These are phyloP conservation scores for Fusarium veterinarium DNA, from an alignment of 2,329 filamentous ascomycete genomes.

Conservation along the genomic window DNA sequence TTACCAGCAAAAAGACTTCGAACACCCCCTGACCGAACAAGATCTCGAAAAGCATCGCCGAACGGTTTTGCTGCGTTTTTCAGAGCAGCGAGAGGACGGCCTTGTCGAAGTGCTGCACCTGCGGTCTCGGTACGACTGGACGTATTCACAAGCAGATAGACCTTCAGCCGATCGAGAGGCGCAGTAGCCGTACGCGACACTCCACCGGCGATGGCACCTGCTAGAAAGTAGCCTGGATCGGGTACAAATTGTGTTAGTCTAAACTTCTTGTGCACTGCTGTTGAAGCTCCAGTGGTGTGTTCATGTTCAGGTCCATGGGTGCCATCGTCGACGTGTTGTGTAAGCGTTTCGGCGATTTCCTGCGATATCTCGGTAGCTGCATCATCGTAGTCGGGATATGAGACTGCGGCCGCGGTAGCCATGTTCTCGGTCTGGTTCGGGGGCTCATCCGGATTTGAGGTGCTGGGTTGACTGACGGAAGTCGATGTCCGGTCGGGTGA, in stretches of 20 bases:
- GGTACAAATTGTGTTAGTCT: slow-evolving; percentile 77
- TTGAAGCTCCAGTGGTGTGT: slow-evolving; percentile 49
- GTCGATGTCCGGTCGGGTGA: slow-evolving; percentile 38
- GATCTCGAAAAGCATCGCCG: slow-evolving; percentile 75
- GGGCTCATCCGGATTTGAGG: slow-evolving; percentile 29
- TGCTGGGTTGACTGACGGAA: slow-evolving; percentile 14
- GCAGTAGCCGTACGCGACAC: slow-evolving; percentile 96
- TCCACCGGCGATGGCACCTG: slow-evolving; percentile 93
- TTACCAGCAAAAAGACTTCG: slow-evolving; percentile 92
- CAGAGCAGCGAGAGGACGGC: slow-evolving; percentile 72
- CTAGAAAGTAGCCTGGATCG: slow-evolving; percentile 96
- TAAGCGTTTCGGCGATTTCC: slow-evolving; percentile 37
- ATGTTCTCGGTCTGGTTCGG: slow-evolving; percentile 27
- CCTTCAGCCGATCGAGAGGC: slow-evolving; percentile 95
- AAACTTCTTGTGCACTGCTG: slow-evolving; percentile 55
- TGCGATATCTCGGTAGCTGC: slow-evolving; percentile 41
- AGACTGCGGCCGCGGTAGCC: slow-evolving; percentile 32
- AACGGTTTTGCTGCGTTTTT: slow-evolving; percentile 77
- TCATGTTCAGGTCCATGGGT: slow-evolving; percentile 45
- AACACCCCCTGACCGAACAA: slow-evolving; percentile 88
- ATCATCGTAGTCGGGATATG: slow-evolving; percentile 38
- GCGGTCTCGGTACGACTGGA: slow-evolving; percentile 62
- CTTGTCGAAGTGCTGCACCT: slow-evolving; percentile 75
- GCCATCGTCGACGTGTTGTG: slow-evolving; percentile 50
- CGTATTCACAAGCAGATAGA: slow-evolving; percentile 95